These are phyloP conservation scores for Lolium perenne DNA, from an alignment of 176 grass and related monocot species.

Conservation along the genomic window DNA sequence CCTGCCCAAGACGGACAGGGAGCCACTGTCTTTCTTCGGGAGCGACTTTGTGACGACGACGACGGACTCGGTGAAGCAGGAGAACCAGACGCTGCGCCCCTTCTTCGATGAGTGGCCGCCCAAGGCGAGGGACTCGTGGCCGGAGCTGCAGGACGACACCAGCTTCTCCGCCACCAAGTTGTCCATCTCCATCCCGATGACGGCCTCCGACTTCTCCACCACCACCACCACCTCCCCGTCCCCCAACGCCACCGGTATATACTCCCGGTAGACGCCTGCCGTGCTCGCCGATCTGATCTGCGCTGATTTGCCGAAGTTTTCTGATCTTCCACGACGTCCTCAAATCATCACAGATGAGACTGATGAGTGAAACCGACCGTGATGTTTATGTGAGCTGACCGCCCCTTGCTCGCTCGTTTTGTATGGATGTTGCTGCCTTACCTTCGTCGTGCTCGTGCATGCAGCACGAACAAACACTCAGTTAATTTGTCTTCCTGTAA, in stretches of 20 bases:
- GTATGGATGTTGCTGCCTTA: slow-evolving; percentile 1
- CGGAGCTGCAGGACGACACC: slow-evolving; percentile 55
- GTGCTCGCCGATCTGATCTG: background rate
- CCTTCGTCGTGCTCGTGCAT: background rate
- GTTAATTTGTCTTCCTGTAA: slow-evolving; percentile 16
- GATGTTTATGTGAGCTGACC: slow-evolving; percentile 15
- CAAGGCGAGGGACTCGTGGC: slow-evolving; percentile 64
- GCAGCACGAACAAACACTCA: background rate
- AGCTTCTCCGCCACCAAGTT: slow-evolving; percentile 83
- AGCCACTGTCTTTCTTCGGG: slow-evolving; percentile 59
- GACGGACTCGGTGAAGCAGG: slow-evolving; percentile 52
- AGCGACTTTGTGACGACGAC: slow-evolving; percentile 32
- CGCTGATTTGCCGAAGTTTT: background rate
- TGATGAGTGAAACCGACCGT: slow-evolving; percentile 48
- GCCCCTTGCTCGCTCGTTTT: background rate
- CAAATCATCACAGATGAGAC: slow-evolving; percentile 51
- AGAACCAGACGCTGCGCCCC: slow-evolving; percentile 70
- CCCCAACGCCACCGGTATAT: slow-evolving; percentile 56
- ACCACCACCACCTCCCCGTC: slow-evolving; percentile 67
- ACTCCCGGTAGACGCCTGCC: slow-evolving; percentile 23
- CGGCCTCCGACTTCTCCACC: slow-evolving; percentile 72
- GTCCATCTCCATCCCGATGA: slow-evolving; percentile 85
- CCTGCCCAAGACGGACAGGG: slow-evolving; percentile 45
- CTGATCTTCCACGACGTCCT: slow-evolving; percentile 8
- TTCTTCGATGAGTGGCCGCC: slow-evolving; percentile 99